Conservation (phyloP, 768 basidiomycete genomes). For the Leccinum pellstonianum region DNA sequence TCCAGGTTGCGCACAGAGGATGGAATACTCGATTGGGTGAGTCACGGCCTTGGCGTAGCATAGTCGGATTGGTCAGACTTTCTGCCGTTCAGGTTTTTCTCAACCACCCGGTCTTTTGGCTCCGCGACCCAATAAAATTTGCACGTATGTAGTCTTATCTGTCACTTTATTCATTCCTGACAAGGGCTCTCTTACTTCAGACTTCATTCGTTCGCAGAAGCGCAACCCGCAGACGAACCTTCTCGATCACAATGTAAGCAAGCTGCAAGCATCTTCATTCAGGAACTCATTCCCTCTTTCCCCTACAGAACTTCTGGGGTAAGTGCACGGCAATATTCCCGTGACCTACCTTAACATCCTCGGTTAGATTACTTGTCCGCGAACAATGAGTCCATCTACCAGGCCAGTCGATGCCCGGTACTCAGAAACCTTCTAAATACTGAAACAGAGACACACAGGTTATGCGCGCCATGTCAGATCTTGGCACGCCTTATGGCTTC, state of each 20-base stretch:
- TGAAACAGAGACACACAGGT: constrained; percentile 24
- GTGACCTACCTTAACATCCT: not conserved
- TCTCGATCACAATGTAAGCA: constrained; percentile 35
- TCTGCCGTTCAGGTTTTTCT: constrained; percentile 29
- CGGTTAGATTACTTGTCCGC: constrained; percentile 44
- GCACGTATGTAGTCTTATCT: constrained; percentile 32
- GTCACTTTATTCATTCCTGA: not conserved
- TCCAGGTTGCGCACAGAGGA: constrained; percentile 37
- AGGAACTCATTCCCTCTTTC: not conserved
- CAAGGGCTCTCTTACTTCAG: constrained; percentile 22
- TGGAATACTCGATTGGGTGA: constrained; percentile 39
- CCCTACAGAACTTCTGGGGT: constrained; percentile 23
- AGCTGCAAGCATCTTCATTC: not conserved
- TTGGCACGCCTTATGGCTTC: constrained; percentile 53
- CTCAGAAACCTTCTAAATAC: not conserved
- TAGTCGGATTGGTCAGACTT: not conserved
- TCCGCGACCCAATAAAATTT: constrained; percentile 48
- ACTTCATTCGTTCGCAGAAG: constrained; percentile 39
- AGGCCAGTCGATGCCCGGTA: constrained; percentile 14
- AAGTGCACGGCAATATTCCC: not conserved
- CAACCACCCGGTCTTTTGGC: constrained; percentile 49
- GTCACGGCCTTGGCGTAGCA: constrained; percentile 14
- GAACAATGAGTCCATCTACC: constrained; percentile 47
- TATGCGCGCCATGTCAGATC: constrained; percentile 53
- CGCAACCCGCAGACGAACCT: constrained; percentile 52